Conservation (phyloP, 768 basidiomycete genomes). For the Leccinellum rugosiceps region DNA sequence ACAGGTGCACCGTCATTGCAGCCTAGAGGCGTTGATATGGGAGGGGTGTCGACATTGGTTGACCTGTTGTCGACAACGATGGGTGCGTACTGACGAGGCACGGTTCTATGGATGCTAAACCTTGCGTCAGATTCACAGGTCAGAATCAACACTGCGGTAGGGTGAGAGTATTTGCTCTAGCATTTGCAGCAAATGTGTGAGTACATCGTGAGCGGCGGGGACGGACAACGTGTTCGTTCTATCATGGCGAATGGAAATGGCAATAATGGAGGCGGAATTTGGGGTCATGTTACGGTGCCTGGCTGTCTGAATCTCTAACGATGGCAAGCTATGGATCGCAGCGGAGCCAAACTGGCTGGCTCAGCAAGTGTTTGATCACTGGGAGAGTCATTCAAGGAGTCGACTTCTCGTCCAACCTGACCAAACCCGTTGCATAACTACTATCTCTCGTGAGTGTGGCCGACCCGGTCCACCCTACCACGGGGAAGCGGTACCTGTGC, state of each 20-base stretch:
- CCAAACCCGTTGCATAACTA: no score
- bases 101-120: not conserved
- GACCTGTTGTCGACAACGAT: not conserved
- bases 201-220: not conserved
- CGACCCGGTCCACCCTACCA: no score
- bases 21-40: no score
- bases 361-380: no score
- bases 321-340: slow-evolving; percentile 4
- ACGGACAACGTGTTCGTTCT: not conserved
- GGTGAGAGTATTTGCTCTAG: not conserved
- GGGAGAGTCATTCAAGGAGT: no score
- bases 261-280: not conserved
- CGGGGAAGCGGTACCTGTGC: no score
- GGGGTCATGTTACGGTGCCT: not conserved
- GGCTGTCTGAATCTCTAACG: slow-evolving; percentile 4
- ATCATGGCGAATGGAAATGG: not conserved
- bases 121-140: not conserved
- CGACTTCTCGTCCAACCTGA: no score
- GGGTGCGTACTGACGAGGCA: not conserved
- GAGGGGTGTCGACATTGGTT: no score
- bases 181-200: not conserved
- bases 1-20: no score
- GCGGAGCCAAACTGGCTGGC: not conserved
- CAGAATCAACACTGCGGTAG: not conserved
- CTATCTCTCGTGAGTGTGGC: no score